Conservation (phyloP, 441 rosid genomes). For the Dalechampia spathulata region DNA sequence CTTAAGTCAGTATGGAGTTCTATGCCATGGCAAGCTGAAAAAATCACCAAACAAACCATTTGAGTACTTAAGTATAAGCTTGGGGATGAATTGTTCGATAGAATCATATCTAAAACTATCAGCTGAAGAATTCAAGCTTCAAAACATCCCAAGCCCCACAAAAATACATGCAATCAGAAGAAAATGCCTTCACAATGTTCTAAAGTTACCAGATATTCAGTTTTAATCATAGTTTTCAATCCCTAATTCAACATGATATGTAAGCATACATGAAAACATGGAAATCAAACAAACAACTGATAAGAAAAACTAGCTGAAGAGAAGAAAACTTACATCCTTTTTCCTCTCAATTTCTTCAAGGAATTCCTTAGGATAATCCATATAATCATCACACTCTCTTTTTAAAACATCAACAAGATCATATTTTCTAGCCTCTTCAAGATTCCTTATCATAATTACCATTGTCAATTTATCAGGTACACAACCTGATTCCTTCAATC, state of each 20-base stretch:
- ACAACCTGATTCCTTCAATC: slow-evolving; percentile 42
- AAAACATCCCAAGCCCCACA: not conserved
- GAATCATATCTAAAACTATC: not conserved
- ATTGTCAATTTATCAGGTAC: slow-evolving; percentile 42
- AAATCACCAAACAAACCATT: not conserved
- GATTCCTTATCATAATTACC: slow-evolving; percentile 47
- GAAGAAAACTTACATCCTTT: slow-evolving; percentile 23
- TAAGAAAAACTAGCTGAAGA: no score
- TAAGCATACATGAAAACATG: not conserved
- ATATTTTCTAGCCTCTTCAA: slow-evolving; percentile 38
- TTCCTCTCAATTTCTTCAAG: slow-evolving; percentile 35
- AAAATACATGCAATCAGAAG: not conserved
- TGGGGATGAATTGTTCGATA: not conserved
- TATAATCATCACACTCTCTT: slow-evolving; percentile 35
- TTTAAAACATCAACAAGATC: slow-evolving; percentile 35
- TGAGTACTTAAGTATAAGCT: not conserved
- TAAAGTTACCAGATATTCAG: not conserved
- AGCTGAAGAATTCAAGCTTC: not conserved
- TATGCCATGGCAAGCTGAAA: not conserved
- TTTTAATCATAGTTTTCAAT: not conserved
- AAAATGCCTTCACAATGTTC: not conserved
- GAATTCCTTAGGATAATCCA: slow-evolving; percentile 47
- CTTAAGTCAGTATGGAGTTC: not conserved
- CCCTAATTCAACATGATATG: not conserved
- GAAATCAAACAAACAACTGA: no score